Conservation (phyloP, 139 green algal genomes). For the Chlamydomonas sp. region DNA sequence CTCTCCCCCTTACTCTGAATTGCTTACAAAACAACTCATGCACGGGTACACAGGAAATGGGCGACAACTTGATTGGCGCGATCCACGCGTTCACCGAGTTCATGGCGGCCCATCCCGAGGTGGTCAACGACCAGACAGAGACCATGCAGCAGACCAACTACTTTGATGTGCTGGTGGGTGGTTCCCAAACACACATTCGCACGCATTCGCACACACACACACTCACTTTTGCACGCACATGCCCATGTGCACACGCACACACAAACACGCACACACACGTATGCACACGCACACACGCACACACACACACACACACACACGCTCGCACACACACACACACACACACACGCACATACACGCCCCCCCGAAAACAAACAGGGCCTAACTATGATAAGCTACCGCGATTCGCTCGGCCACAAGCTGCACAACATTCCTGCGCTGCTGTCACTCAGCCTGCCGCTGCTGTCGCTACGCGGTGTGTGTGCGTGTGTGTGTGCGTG, state of each 20-base stretch:
- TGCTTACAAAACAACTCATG: too few species aligned
- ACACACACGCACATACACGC: neutral
- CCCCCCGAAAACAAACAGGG: too few species aligned
- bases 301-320: neutral
- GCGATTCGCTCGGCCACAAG: slow-evolving; percentile 5
- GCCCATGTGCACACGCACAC: neutral
- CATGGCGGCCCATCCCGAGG: slow-evolving; percentile 8
- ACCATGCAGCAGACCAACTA: neutral
- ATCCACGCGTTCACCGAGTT: neutral
- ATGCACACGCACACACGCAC: neutral
- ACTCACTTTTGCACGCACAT: too few species aligned
- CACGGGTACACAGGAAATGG: slow-evolving; percentile 40
- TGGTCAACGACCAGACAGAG: neutral
- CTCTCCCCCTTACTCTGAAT: too few species aligned
- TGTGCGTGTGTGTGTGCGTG: too few species aligned
- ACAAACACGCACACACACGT: neutral
- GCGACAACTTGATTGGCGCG: slow-evolving; percentile 26
- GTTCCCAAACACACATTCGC: neutral
- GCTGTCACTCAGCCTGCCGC: slow-evolving; percentile 17
- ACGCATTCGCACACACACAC: neutral
- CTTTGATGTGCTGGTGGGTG: slow-evolving; percentile 2
- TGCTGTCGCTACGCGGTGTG: too few species aligned
- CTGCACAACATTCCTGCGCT: slow-evolving; percentile 16
- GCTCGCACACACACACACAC: neutral
- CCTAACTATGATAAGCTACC: slow-evolving; percentile 17